phyloP scores from a whole-genome alignment of 768 basidiomycete genomes.

The Pholiota molesta region DNA sequence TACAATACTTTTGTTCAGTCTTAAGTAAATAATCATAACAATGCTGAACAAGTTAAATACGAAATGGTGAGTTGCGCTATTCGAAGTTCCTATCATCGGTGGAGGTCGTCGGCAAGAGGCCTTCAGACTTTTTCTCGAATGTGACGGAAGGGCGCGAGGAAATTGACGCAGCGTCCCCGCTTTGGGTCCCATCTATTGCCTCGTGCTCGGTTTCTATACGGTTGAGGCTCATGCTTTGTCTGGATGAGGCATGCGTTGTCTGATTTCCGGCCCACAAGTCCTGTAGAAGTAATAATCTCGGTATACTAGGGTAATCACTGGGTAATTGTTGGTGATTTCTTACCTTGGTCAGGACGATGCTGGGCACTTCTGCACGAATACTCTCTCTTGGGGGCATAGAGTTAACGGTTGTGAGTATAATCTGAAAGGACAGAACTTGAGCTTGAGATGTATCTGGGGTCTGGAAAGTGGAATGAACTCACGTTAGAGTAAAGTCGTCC shows the following conservation, averaged over 20 bases:
- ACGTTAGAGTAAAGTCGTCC: constrained; percentile 48
- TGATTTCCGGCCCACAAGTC: constrained; percentile 9
- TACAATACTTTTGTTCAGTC: no score
- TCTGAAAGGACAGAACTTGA: background rate
- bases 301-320: background rate
- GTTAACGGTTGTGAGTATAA: background rate
- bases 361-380: background rate
- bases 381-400: background rate
- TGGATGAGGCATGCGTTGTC: background rate
- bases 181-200: background rate
- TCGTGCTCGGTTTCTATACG: constrained; percentile 21
- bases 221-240: constrained; percentile 24
- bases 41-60: no score
- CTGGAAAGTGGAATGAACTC: constrained; percentile 8
- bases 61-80: background rate
- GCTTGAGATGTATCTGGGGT: no score
- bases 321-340: background rate
- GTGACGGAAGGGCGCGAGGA: background rate
- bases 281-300: background rate
- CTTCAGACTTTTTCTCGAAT: background rate
- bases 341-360: constrained; percentile 1
- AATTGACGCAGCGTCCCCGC: background rate
- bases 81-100: background rate
- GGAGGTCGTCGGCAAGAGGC: background rate
- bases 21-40: no score